A percentile compares a stretch with the other conserved stretches of the same genome.
Evolutionary conservation across 2,329 filamentous ascomycete species (phyloP).

Genomic region (Clonostachys sp.): DNA sequence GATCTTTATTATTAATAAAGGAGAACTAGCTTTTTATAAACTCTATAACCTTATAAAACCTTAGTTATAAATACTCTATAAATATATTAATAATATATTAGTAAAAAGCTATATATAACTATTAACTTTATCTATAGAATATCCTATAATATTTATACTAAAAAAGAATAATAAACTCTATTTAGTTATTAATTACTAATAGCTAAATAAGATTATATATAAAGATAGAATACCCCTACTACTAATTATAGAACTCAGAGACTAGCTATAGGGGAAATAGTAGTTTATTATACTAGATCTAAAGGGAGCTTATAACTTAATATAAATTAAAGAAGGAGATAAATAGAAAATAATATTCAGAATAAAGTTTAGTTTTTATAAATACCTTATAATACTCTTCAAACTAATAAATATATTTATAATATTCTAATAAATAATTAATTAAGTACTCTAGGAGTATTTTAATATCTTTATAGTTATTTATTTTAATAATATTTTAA

Average conservation of each 20-base stretch:
- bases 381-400: slow-evolving; percentile 25
- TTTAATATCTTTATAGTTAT: background rate
- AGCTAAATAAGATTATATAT: slow-evolving; percentile 15
- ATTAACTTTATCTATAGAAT: slow-evolving; percentile 4
- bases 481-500: background rate
- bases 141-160: slow-evolving; percentile 7
- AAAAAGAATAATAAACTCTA: slow-evolving; percentile 12
- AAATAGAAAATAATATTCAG: slow-evolving; percentile 25
- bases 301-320: slow-evolving; percentile 17
- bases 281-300: slow-evolving; percentile 9
- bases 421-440: background rate
- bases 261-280: slow-evolving; percentile 8
- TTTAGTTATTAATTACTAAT: slow-evolving; percentile 15
- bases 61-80: too few species aligned
- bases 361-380: slow-evolving; percentile 19
- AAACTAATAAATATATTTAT: slow-evolving; percentile 9
- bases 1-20: too few species aligned
- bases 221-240: slow-evolving; percentile 13
- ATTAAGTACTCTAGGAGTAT: background rate
- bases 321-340: slow-evolving; percentile 17
- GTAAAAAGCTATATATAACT: slow-evolving; percentile 2
- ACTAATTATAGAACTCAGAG: slow-evolving; percentile 14
- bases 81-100: too few species aligned
- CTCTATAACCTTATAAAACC: too few species aligned
- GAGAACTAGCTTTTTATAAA: too few species aligned